A percentile compares a stretch with the other conserved stretches of the same genome.
phyloP scores from a whole-genome alignment of 352 stramenopile species.

The Globisporangium heterothallicum region DNA sequence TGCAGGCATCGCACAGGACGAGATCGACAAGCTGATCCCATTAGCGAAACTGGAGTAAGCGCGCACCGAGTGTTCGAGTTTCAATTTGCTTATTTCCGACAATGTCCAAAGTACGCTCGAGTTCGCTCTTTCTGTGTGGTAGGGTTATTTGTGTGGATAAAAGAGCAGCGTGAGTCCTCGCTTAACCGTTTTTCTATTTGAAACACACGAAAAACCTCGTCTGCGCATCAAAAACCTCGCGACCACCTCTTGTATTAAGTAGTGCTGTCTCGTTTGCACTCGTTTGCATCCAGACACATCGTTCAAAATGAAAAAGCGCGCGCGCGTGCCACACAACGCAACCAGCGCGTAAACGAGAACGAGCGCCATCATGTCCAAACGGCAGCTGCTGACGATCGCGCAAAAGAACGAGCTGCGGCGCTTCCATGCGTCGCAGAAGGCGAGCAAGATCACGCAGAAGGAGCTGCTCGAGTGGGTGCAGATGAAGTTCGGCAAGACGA shows the following conservation, averaged over 20 bases:
- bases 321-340: not conserved
- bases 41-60: slow-evolving; percentile 2
- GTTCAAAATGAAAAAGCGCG: not conserved
- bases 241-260: too few species aligned
- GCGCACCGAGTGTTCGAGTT: too few species aligned
- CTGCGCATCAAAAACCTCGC: not conserved
- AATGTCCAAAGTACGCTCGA: too few species aligned
- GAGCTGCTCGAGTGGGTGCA: slow-evolving; percentile 12
- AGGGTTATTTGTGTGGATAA: not conserved
- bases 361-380: not conserved
- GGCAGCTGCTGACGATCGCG: slow-evolving; percentile 13
- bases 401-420: slow-evolving; percentile 14
- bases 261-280: not conserved
- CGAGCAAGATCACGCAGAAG: slow-evolving; percentile 3
- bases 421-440: slow-evolving; percentile 7
- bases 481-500: slow-evolving; percentile 10
- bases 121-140: too few species aligned
- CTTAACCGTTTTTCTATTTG: not conserved
- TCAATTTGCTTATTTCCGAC: too few species aligned
- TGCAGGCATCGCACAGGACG: slow-evolving; percentile 10
- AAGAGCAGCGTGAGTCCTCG: not conserved
- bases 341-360: not conserved
- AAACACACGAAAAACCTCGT: not conserved
- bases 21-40: slow-evolving; percentile 13
- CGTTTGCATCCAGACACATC: not conserved